Base-by-base conservation (phyloP, 225 moss, liverwort and hornwort species). In the Marchantia polymorpha region DNA sequence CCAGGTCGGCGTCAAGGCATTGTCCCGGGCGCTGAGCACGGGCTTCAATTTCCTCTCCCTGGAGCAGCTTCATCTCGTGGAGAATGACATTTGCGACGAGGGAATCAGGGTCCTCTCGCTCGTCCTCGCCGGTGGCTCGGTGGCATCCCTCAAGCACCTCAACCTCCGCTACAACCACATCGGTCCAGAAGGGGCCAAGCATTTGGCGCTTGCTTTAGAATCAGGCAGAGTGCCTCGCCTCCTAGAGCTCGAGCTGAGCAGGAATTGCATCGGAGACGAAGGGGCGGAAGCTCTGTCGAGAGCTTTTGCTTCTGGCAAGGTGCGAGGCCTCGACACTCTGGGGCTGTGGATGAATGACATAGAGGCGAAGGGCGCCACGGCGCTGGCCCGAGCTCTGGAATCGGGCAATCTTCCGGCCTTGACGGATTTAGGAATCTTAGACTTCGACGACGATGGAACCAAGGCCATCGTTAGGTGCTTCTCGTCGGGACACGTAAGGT, bases 61-160 rank as follows among this genome's bases (percentile, higher is more conserved):
- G 26, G 78, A 78, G 13, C 78, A 78, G 19, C 78, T 78, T 14
- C 78, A 78, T 26, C 78, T 78, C 3, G 78, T 78, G 64, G 78
- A 78, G 66, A 78, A 78, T 14, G 65, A 56, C 14, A 67, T 78
- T 16, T 8, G 51, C 20, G 78, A 78, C 53, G 78, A 65, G 17
- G 78, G 78, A 52, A 52, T 78, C 13, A 50, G 51, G 17, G 49
- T 23, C n/a, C 50, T 78, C 29, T 26, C 65, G 48, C 9, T 9
- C 23, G 67, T 30, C 53, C 23, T 78, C 47, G 65, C 64, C 6
- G 65, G 65, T 65, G 78, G 78, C 8, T 27, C 51, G 47, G 17
- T 78, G 26, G 17, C 65, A 47, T 65, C 64, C 12, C 66, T 78
- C 1, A 66, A 67, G 20, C 78, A 78, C 29, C 66, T 78, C 8